Evolutionary conservation across 108 stramenopile genomes (phyloP).

Genomic region (Nitzschia sp.): DNA sequence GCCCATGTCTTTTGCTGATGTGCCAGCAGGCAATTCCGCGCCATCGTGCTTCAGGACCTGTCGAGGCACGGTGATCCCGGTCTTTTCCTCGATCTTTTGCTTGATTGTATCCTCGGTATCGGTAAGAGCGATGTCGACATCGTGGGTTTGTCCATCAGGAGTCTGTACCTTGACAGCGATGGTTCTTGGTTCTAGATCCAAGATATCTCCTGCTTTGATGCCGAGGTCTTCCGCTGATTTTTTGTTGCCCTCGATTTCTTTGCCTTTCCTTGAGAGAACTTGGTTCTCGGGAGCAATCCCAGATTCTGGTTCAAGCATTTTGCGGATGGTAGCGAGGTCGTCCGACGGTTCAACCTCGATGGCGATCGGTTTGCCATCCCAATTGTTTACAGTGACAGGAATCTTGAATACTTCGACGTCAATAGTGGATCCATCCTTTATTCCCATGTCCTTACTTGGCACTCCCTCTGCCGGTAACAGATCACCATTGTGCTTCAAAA

Average conservation of each 20-base stretch:
- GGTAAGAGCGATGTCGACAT: background rate
- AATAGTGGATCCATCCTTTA: conserved; percentile 13
- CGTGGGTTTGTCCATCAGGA: conserved; percentile 18
- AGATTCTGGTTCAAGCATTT: conserved; percentile 12
- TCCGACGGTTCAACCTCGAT: conserved; percentile 16
- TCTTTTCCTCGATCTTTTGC: conserved; percentile 13
- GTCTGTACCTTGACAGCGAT: conserved; percentile 10
- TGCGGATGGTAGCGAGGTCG: background rate
- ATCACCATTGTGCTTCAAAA: conserved; percentile 20
- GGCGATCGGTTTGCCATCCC: conserved; percentile 9
- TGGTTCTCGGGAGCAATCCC: conserved; percentile 29
- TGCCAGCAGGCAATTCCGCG: conserved; percentile 2
- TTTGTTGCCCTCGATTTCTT: conserved; percentile 4
- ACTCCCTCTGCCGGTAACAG: conserved; percentile 9
- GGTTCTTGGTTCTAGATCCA: conserved; percentile 25
- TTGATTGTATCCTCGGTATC: conserved; percentile 23
- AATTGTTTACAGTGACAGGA: conserved; percentile 12
- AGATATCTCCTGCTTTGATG: conserved; percentile 10
- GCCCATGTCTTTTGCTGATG: conserved; percentile 11
- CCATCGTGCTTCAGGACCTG: conserved; percentile 23
- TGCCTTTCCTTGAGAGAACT: conserved; percentile 1
- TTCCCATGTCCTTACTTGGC: conserved; percentile 1
- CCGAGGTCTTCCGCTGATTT: conserved; percentile 12
- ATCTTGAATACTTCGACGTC: conserved; percentile 23
- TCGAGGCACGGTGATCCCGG: conserved; percentile 7